These are phyloP conservation scores for Chaetomiaceae sp. DNA, from an alignment of 2,329 filamentous ascomycete genomes.

Conservation along the genomic window DNA sequence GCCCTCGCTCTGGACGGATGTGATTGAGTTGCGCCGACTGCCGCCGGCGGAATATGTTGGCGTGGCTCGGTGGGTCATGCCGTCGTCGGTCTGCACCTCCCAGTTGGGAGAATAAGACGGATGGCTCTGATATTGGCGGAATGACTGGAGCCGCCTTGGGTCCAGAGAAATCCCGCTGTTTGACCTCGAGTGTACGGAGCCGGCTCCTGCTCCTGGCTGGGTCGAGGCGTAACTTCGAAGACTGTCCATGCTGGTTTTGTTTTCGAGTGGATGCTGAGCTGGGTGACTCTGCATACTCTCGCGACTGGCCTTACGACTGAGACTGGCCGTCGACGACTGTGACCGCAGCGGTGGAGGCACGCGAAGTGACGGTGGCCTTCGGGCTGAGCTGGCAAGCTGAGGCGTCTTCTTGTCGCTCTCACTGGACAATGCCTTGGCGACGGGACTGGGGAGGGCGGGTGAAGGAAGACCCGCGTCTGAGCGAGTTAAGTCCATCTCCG, in stretches of 20 bases:
- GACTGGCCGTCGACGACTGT: conserved; percentile 34
- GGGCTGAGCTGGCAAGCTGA: conserved; percentile 41
- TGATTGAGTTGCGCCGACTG: conserved; percentile 33
- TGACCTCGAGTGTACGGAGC: conserved; percentile 17
- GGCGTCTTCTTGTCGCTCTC: conserved; percentile 33
- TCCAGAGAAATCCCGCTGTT: conserved; percentile 23
- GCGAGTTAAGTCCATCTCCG: conserved; percentile 5
- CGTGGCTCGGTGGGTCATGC: conserved; percentile 23
- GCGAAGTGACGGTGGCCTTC: conserved; percentile 33
- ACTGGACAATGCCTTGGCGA: conserved; percentile 26
- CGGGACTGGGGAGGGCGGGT: conserved; percentile 27
- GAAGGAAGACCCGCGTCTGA: conserved; percentile 18
- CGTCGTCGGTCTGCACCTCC: conserved; percentile 31
- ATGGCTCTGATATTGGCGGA: conserved; percentile 20
- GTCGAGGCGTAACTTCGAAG: conserved; percentile 25
- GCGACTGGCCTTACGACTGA: conserved; percentile 30
- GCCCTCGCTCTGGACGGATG: conserved; percentile 27
- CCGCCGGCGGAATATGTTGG: conserved; percentile 26
- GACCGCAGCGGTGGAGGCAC: conserved; percentile 36
- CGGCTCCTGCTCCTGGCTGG: conserved; percentile 10
- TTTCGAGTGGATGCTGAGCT: conserved; percentile 24
- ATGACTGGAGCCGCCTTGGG: conserved; percentile 25
- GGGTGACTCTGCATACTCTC: conserved; percentile 29
- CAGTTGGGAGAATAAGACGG: conserved; percentile 25
- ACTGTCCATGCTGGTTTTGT: conserved; percentile 31